Evolutionary conservation across 495 filamentous ascomycete species (phyloP).

Genomic region (Wilcoxina mikolae): DNA sequence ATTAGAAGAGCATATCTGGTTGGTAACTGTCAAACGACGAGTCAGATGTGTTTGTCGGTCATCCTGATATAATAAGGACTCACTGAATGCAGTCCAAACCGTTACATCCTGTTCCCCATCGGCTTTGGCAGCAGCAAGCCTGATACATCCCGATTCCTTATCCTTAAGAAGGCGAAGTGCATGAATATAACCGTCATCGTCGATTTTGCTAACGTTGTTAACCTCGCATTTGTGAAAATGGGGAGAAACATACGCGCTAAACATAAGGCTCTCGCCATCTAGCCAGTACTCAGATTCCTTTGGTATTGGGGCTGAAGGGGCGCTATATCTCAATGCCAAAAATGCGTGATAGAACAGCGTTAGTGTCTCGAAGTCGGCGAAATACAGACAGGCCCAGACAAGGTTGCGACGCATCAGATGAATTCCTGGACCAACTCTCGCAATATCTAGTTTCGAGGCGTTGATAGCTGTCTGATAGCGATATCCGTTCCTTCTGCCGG

Average conservation of each 20-base stretch:
- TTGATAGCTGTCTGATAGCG: slow-evolving; percentile 26
- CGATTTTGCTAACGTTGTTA: slow-evolving; percentile 36
- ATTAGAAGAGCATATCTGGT: slow-evolving; percentile 17
- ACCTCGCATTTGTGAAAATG: not conserved
- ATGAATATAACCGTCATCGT: slow-evolving; percentile 42
- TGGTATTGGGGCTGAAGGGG: slow-evolving; percentile 31
- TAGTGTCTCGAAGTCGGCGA: slow-evolving; percentile 45
- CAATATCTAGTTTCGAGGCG: slow-evolving; percentile 28
- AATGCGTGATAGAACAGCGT: slow-evolving; percentile 46
- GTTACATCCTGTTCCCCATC: slow-evolving; percentile 15
- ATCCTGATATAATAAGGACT: not conserved
- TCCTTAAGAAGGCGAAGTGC: slow-evolving; percentile 46
- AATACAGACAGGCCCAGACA: slow-evolving; percentile 45
- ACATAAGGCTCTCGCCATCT: slow-evolving; percentile 37
- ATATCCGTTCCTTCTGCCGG: slow-evolving; percentile 39
- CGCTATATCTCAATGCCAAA: slow-evolving; percentile 46
- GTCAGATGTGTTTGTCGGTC: not conserved
- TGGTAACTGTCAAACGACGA: slow-evolving; percentile 14
- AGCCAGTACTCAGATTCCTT: slow-evolving; percentile 40
- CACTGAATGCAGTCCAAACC: slow-evolving; percentile 27
- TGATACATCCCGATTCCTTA: slow-evolving; percentile 37
- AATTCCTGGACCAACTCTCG: slow-evolving; percentile 39
- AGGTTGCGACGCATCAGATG: slow-evolving; percentile 39
- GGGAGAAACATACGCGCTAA: slow-evolving; percentile 35
- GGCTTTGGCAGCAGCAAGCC: slow-evolving; percentile 16